Base-by-base conservation (phyloP, 345 rosid genomes). In the Heritiera littoralis region DNA sequence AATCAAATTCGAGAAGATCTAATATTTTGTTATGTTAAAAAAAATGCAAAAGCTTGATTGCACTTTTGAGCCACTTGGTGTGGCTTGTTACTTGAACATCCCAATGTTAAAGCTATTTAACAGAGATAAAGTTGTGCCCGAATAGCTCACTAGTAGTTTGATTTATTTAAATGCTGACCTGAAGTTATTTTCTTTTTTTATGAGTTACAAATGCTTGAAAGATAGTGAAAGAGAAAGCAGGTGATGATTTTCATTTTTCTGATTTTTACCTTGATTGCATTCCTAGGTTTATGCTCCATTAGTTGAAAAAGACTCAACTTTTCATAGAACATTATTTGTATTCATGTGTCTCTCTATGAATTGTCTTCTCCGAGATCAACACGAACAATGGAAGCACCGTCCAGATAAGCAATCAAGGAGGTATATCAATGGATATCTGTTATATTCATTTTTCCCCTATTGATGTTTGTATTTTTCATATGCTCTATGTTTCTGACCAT, bases 281-380 rank as follows among this genome's bases (percentile, higher is more conserved):
- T 18, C 35, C 28, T 82, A 95, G 99, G 94, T 93, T 45, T 92
- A 95, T 89, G 98, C 94, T 3, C 98, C 97, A 3, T 54, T 89
- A 78, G 48, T 74, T 6, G 95, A 89, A 12, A 90, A 83, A 82
- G 94, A 91, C 72, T 89, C 94, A 7, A 38, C 98, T 40, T 95
- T 92, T 83, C 99, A 93, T 84, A 88, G 99, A 72, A 87, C 91
- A 5, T 65, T 91, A 49, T 93, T 88, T 77, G 87, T 95, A 72
- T 93, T 95, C 86, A 88, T 94, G 89, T 95, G 99, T 84, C 79
- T 88, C 4, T 89, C 93, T 12, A 92, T 95, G 99, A 72, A 90
- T 49, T 95, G 98, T 88, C 94, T 95, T 17, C 90, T 85, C 65
- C 93, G 90, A 76, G 97, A 92, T 86, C 99, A 95, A 82, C 96